phyloP scores from a whole-genome alignment of 2,329 filamentous ascomycete genomes.

The Aspergillus sp. region DNA sequence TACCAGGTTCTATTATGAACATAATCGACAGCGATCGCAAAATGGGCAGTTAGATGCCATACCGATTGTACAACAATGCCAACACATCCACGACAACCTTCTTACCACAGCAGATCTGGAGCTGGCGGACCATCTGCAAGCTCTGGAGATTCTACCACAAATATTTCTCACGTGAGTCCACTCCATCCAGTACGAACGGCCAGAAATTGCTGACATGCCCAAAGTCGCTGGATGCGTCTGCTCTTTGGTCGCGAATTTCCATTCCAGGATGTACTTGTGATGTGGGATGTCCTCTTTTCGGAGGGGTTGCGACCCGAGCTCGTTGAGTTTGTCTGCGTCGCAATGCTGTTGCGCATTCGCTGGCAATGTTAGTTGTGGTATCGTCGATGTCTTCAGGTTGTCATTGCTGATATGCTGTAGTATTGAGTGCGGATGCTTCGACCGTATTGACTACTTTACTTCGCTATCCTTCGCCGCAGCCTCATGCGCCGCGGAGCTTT shows the following conservation, averaged over 20 bases:
- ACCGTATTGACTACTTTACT: slow-evolving; percentile 76
- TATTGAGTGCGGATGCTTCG: slow-evolving; percentile 85
- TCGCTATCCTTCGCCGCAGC: slow-evolving; percentile 71
- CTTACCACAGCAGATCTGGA: slow-evolving; percentile 78
- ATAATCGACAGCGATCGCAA: slow-evolving; percentile 48
- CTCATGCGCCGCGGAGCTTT: slow-evolving; percentile 71
- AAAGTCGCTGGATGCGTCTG: slow-evolving; percentile 78
- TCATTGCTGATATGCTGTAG: slow-evolving; percentile 40
- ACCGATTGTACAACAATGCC: slow-evolving; percentile 80
- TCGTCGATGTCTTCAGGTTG: neutral
- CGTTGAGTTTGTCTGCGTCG: slow-evolving; percentile 86
- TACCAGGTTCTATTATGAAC: slow-evolving; percentile 83
- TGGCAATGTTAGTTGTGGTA: slow-evolving; percentile 68
- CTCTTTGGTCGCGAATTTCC: slow-evolving; percentile 92
- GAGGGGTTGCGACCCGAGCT: slow-evolving; percentile 76
- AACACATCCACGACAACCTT: slow-evolving; percentile 79
- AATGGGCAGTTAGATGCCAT: slow-evolving; percentile 52
- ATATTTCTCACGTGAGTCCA: slow-evolving; percentile 81
- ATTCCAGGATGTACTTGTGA: slow-evolving; percentile 74
- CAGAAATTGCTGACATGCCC: slow-evolving; percentile 11
- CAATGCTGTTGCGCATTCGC: slow-evolving; percentile 87
- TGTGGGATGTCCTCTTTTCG: slow-evolving; percentile 92
- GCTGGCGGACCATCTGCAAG: slow-evolving; percentile 73
- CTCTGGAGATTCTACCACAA: slow-evolving; percentile 88
- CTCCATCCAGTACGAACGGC: neutral